Conservation (phyloP, 345 rosid genomes). For the Schrenkiella parvula region DNA sequence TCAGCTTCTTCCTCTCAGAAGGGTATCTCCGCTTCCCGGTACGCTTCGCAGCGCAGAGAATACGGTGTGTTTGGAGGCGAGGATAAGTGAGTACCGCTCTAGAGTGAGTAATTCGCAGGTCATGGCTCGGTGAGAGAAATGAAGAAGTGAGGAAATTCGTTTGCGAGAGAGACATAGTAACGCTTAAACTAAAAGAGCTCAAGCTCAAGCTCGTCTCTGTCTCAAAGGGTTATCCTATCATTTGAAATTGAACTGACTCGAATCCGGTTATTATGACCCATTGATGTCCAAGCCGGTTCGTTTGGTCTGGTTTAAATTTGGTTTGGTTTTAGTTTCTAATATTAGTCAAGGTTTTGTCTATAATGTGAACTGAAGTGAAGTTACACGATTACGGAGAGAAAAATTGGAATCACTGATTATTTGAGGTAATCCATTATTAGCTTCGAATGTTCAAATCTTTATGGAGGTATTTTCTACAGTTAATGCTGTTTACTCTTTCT, state of each 20-base stretch:
- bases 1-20: slow-evolving; percentile 89
- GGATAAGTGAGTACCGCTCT: slow-evolving; percentile 10
- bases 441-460: background rate
- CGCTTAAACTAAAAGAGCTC: background rate
- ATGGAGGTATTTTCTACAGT: background rate
- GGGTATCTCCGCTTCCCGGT: slow-evolving; percentile 90
- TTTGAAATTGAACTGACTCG: slow-evolving; percentile 1
- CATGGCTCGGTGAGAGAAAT: slow-evolving; percentile 16
- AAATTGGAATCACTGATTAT: background rate
- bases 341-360: background rate
- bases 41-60: slow-evolving; percentile 56
- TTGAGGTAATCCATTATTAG: background rate
- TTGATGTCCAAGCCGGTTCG: slow-evolving; percentile 13
- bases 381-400: background rate
- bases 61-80: slow-evolving; percentile 30
- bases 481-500: background rate
- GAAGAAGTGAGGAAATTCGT: slow-evolving; percentile 27
- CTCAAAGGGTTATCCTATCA: slow-evolving; percentile 20
- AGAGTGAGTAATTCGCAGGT: slow-evolving; percentile 15
- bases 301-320: background rate
- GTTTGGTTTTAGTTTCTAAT: background rate
- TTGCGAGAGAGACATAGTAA: slow-evolving; percentile 31
- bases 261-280: slow-evolving; percentile 8
- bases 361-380: background rate
- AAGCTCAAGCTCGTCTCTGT: background rate